These are phyloP conservation scores for Verbascum thapsus DNA, from an alignment of 257 asterid genomes.

Conservation along the genomic window DNA sequence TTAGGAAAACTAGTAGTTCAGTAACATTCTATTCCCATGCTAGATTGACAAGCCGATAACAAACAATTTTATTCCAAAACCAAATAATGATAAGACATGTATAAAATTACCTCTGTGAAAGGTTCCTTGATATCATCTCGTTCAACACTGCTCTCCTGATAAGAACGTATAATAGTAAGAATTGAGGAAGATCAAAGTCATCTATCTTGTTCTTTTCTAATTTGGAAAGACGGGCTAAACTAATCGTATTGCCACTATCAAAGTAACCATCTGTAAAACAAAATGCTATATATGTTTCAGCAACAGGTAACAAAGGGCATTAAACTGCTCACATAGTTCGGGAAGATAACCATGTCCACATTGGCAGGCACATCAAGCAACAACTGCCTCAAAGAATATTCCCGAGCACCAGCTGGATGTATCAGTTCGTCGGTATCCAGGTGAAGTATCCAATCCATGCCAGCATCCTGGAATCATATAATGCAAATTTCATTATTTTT, in stretches of 20 bases:
- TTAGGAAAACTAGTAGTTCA: too few relatives aligned
- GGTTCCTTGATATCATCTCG: slow-evolving; percentile 93
- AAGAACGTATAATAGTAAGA: slow-evolving; percentile 26
- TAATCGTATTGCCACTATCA: neutral
- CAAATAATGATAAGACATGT: slow-evolving; percentile 17
- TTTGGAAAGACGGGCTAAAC: slow-evolving; percentile 1
- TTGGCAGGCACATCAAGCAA: slow-evolving; percentile 77
- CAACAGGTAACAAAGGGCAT: neutral
- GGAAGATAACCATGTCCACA: slow-evolving; percentile 96
- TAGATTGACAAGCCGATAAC: neutral
- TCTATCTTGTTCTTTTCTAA: slow-evolving; percentile 11
- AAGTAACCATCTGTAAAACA: neutral
- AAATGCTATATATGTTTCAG: slow-evolving; percentile 3
- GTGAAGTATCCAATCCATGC: slow-evolving; percentile 96
- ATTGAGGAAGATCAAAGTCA: slow-evolving; percentile 21
- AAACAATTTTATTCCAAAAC: slow-evolving; percentile 1
- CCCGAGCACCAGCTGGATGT: slow-evolving; percentile 93
- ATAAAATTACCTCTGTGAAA: slow-evolving; percentile 80
- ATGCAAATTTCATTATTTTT: slow-evolving; percentile 16
- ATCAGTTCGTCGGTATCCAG: slow-evolving; percentile 95
- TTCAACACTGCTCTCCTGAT: slow-evolving; percentile 96
- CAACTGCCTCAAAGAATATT: slow-evolving; percentile 88
- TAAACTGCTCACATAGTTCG: slow-evolving; percentile 77
- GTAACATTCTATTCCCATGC: slow-evolving; percentile 15
- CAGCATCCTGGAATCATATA: slow-evolving; percentile 62